Conservation (phyloP, 805 yeast genomes). For the Wickerhamiella allomyrinae region DNA sequence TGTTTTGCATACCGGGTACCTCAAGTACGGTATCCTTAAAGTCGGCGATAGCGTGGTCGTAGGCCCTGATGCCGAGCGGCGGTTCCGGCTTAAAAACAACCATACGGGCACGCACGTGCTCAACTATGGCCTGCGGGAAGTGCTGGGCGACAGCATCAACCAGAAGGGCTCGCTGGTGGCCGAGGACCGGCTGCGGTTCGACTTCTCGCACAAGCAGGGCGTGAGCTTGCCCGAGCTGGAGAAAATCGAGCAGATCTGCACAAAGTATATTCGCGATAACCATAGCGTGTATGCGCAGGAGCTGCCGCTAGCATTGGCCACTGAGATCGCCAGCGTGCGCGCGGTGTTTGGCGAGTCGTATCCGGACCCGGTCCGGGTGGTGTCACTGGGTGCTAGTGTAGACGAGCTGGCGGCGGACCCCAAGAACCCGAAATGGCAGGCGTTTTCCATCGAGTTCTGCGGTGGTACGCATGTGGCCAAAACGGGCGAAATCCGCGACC, state of each 20-base stretch:
- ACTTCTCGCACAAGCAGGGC: slow-evolving; percentile 86
- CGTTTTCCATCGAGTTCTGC: slow-evolving; percentile 83
- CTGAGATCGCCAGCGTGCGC: slow-evolving; percentile 68
- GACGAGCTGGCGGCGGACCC: slow-evolving; percentile 67
- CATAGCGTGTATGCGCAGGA: slow-evolving; percentile 68
- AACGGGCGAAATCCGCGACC: slow-evolving; percentile 85
- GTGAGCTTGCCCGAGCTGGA: slow-evolving; percentile 55
- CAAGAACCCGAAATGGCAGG: slow-evolving; percentile 56
- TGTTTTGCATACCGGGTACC: slow-evolving; percentile 83
- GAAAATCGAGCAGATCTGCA: slow-evolving; percentile 61
- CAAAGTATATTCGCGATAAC: slow-evolving; percentile 56
- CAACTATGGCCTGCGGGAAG: slow-evolving; percentile 75
- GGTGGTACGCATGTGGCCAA: slow-evolving; percentile 96
- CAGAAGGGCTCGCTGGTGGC: slow-evolving; percentile 97
- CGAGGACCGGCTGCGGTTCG: slow-evolving; percentile 89
- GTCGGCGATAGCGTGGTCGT: slow-evolving; percentile 66
- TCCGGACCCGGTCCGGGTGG: slow-evolving; percentile 98
- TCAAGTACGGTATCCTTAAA: slow-evolving; percentile 60
- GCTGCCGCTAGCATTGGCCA: slow-evolving; percentile 61
- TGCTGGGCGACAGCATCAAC: slow-evolving; percentile 75
- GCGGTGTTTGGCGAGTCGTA: slow-evolving; percentile 98
- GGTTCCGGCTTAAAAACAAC: slow-evolving; percentile 93
- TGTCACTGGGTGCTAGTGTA: slow-evolving; percentile 84
- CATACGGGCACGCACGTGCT: slow-evolving; percentile 97
- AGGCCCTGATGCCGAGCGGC: slow-evolving; percentile 79